Percentiles rank a stretch among this genome's conserved stretches.
These are phyloP conservation scores for Karstenula rhodostoma DNA, from an alignment of 2,329 filamentous ascomycete genomes.

Conservation along the genomic window DNA sequence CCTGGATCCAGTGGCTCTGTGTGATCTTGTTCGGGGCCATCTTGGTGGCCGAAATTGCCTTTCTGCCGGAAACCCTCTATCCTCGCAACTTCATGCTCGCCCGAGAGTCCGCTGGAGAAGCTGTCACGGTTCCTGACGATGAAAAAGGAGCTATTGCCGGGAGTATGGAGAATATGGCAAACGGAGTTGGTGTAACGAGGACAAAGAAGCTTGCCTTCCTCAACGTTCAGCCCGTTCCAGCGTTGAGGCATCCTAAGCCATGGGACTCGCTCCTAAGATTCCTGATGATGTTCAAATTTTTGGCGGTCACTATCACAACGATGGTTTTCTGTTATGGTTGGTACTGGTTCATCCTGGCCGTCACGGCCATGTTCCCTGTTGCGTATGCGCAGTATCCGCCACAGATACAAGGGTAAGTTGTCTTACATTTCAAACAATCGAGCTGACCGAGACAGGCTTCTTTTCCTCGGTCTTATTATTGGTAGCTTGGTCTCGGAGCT, in stretches of 20 bases:
- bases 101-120: background rate
- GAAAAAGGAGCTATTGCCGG: background rate
- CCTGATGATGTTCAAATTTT: constrained; percentile 10
- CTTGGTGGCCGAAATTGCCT: background rate
- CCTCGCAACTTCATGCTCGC: constrained; percentile 9
- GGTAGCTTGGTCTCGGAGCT: constrained; percentile 9
- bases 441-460: background rate
- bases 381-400: constrained; percentile 9
- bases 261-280: constrained; percentile 11
- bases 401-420: constrained; percentile 9
- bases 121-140: background rate
- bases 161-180: background rate
- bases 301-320: background rate
- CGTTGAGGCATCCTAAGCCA: constrained; percentile 6
- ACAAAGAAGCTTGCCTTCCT: constrained; percentile 11
- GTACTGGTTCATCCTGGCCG: constrained; percentile 11
- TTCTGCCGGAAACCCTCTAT: constrained; percentile 8
- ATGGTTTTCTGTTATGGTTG: constrained; percentile 10
- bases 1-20: constrained; percentile 12
- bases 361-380: constrained; percentile 13
- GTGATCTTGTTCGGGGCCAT: constrained; percentile 10
- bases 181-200: background rate
- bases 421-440: background rate
- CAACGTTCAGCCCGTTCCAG: background rate
- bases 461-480: constrained; percentile 8